Evolutionary conservation across 345 rosid species (phyloP).

Genomic region (Bretschneidera sinensis): DNA sequence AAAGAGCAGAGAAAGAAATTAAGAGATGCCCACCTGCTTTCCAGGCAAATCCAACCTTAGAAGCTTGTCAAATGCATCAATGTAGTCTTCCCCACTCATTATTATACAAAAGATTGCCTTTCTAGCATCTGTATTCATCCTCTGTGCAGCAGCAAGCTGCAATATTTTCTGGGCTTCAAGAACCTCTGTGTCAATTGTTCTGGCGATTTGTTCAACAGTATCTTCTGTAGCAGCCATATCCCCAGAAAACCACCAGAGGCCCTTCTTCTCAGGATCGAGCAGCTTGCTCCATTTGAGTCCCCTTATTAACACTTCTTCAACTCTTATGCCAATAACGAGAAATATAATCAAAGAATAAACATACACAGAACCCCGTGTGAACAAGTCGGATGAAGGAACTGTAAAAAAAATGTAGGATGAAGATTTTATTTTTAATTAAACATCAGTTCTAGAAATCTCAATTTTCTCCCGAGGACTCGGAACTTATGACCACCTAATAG

Average conservation of each 20-base stretch:
- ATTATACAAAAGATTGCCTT: conserved; percentile 89
- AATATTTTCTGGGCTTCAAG: conserved; percentile 83
- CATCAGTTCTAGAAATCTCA: no score
- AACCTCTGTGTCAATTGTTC: conserved; percentile 77
- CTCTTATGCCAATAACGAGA: conserved; percentile 40
- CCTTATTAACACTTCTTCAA: conserved; percentile 60
- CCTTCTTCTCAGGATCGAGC: conserved; percentile 81
- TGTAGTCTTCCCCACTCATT: conserved; percentile 90
- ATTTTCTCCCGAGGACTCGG: not conserved
- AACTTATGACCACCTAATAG: not conserved
- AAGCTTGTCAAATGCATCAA: conserved; percentile 91
- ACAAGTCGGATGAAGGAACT: not conserved
- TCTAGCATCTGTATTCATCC: conserved; percentile 92
- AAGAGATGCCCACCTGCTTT: conserved; percentile 46
- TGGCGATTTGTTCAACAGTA: conserved; percentile 59
- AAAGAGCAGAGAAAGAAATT: not conserved
- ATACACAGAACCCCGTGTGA: not conserved
- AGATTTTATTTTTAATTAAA: no score
- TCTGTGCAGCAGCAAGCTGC: conserved; percentile 85
- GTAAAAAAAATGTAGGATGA: no score
- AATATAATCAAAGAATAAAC: no score
- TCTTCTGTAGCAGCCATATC: conserved; percentile 36
- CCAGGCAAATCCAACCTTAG: conserved; percentile 77
- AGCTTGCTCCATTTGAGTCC: conserved; percentile 90
- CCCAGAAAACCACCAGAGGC: conserved; percentile 93